Evolutionary conservation across 176 grass and related monocot species (phyloP).

Genomic region (Elymus sibiricus): DNA sequence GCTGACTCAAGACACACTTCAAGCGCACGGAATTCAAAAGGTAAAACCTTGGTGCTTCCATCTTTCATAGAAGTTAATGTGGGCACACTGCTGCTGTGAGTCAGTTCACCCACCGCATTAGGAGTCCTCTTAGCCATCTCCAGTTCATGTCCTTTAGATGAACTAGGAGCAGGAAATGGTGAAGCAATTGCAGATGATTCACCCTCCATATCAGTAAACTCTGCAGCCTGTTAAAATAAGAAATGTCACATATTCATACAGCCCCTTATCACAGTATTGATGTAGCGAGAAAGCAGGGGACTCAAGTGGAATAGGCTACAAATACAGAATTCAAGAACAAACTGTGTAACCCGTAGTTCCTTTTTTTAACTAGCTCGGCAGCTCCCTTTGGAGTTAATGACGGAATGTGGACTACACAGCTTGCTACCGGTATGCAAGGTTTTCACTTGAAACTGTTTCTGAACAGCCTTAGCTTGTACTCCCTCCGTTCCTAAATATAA

Average conservation of each 20-base stretch:
- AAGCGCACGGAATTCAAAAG: constrained; percentile 91
- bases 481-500: too few relatives aligned
- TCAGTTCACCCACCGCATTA: constrained; percentile 34
- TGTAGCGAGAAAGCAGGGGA: not conserved
- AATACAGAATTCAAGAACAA: not conserved
- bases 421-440: not conserved
- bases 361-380: not conserved
- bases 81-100: constrained; percentile 35
- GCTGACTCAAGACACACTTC: constrained; percentile 96
- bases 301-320: not conserved
- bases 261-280: not conserved
- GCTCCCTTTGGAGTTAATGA: not conserved
- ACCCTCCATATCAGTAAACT: constrained; percentile 65
- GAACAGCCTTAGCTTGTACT: not conserved
- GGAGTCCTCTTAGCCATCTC: constrained; percentile 51
- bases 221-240: constrained; percentile 20
- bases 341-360: not conserved
- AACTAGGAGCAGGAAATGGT: constrained; percentile 41
- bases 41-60: constrained; percentile 68
- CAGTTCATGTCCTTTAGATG: constrained; percentile 36
- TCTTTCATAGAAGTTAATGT: constrained; percentile 44
- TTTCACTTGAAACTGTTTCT: not conserved
- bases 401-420: not conserved
- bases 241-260: constrained; percentile 15
- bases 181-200: constrained; percentile 48